phyloP scores from a whole-genome alignment of 805 yeast species.

The Lipomyces lipofer region DNA sequence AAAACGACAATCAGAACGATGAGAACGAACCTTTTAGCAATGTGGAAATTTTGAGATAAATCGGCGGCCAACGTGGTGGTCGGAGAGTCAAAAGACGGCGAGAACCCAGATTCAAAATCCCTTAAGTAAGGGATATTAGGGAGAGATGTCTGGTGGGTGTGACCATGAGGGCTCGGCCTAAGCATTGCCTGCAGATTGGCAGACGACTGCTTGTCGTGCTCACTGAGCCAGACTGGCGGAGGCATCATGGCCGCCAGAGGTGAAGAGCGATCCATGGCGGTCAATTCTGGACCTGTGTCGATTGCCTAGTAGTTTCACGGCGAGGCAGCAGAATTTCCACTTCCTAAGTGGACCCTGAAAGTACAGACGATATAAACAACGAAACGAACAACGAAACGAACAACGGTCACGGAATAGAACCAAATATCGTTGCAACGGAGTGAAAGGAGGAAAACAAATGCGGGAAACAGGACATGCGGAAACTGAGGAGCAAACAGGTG shows the following conservation, averaged over 20 bases:
- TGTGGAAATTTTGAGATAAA: slow-evolving; percentile 42
- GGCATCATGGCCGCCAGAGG: slow-evolving; percentile 31
- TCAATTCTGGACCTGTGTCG: no score
- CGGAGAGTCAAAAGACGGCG: slow-evolving; percentile 32
- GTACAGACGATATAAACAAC: no score
- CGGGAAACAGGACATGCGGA: no score
- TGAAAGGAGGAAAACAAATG: no score
- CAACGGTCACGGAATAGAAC: no score
- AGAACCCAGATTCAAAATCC: neutral
- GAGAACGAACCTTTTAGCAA: slow-evolving; percentile 35
- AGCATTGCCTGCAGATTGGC: neutral
- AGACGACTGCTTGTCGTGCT: slow-evolving; percentile 4
- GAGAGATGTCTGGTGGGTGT: slow-evolving; percentile 21
- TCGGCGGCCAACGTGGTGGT: slow-evolving; percentile 42
- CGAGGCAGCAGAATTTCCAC: no score
- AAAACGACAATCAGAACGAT: no score
- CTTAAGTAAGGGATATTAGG: slow-evolving; percentile 12
- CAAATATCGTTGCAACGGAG: no score
- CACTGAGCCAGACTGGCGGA: slow-evolving; percentile 13
- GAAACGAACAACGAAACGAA: no score
- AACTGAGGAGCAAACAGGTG: no score
- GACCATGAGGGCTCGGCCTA: slow-evolving; percentile 9
- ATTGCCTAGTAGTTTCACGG: no score
- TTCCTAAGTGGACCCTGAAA: no score
- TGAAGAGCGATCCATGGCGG: slow-evolving; percentile 30